phyloP scores from a whole-genome alignment of 1,284 basidiomycete species.

The Stygiomarasmius scandens region DNA sequence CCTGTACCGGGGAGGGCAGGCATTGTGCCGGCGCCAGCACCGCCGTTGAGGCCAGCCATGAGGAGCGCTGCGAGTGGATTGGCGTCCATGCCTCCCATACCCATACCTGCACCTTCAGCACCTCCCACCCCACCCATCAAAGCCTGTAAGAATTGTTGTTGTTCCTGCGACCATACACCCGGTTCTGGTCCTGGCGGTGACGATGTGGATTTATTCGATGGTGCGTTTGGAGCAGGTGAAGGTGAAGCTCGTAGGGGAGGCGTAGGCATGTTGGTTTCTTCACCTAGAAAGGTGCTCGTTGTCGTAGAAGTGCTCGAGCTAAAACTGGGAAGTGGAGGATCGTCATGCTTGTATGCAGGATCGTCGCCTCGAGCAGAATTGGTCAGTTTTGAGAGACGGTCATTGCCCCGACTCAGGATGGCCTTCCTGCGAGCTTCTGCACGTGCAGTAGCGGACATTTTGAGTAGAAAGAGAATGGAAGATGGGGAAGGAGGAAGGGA shows the following conservation, averaged over 20 bases:
- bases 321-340: constrained; percentile 44
- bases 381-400: constrained; percentile 75
- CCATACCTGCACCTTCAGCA: neutral
- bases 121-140: constrained; percentile 47
- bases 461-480: neutral
- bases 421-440: constrained; percentile 76
- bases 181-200: constrained; percentile 43
- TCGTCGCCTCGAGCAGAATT: constrained; percentile 76
- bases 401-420: constrained; percentile 66
- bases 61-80: constrained; percentile 22
- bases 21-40: neutral
- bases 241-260: constrained; percentile 35
- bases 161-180: constrained; percentile 64
- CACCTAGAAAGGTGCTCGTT: constrained; percentile 61
- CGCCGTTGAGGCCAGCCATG: constrained; percentile 18
- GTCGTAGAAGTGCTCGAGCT: constrained; percentile 12
- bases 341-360: constrained; percentile 56
- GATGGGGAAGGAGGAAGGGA: neutral
- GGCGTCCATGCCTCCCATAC: constrained; percentile 5
- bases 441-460: constrained; percentile 55
- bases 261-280: constrained; percentile 55
- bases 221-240: constrained; percentile 21
- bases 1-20: too few relatives aligned
- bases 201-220: constrained; percentile 15
- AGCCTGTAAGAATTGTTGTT: constrained; percentile 68